Base-by-base conservation (phyloP, 768 basidiomycete genomes). In the Strobilomyces dryophilus region DNA sequence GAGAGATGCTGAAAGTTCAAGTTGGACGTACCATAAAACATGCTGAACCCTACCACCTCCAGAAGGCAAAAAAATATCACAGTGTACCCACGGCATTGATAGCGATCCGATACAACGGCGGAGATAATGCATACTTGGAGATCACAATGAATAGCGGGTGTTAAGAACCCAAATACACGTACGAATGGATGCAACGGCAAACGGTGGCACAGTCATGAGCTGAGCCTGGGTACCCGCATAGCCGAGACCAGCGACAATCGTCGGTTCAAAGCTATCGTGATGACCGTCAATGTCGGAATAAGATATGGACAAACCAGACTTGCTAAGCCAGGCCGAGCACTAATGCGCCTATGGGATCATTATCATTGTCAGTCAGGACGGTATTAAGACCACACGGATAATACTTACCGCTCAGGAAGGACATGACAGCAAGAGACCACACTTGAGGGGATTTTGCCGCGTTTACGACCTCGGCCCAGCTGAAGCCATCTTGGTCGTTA, bases 251-350 rank as follows among this genome's bases (percentile, higher is more conserved):
- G 79, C 72, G 7, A 91, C 80, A 6, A 48, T 48, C 9, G 34
- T 42, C 8, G 89, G 89, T 8, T 80, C 72, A 69, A 92, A 92
- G 62, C 87, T 82, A 36, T 48, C 57, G 69, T 56, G 45, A 50
- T 18, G 27, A 9, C 26, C 73, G 17, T 78, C 34, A 56, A 73
- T 47, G 71, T 71, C 1, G 75, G 45, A 41, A 73, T 44, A 10
- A 54, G 14, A 18, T 1, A 24, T n/a, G 32, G 10, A 54, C 9
- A 60, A 15, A 56, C 52, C 7, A 37, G 27, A 36, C 67, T 54
- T 52, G 69, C 69, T 53, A 69, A 32, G 45, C 57, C 17, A 67
- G 20, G 11, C 67, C 61, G 32, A 46, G 40, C 8, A 61, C 1
- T 15, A 53, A 36, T 7, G 59, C n/a, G 0, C 67, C 69, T 69